A percentile compares a stretch with the other conserved stretches of the same genome.
These are phyloP conservation scores for Globomyces pollinis-pini DNA, from an alignment of 192 early-diverging fungal genomes.

Conservation along the genomic window DNA sequence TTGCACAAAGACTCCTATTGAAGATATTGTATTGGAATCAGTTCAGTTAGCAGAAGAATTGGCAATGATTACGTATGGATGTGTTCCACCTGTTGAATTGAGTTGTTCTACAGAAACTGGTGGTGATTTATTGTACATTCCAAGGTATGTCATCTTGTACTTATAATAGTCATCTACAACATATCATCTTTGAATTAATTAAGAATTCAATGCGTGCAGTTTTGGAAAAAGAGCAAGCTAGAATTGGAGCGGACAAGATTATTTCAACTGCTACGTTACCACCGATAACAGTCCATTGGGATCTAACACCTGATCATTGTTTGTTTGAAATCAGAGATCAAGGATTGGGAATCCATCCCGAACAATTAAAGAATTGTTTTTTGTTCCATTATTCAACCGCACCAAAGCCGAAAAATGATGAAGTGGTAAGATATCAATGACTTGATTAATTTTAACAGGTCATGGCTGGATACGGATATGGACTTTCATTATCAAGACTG, in stretches of 20 bases:
- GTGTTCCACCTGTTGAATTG: background rate
- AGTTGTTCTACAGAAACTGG: background rate
- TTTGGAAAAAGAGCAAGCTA: background rate
- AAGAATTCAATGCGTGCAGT: slow-evolving; percentile 9
- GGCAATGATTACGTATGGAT: background rate
- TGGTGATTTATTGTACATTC: background rate
- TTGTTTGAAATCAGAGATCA: slow-evolving; percentile 1
- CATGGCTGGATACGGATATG: slow-evolving; percentile 11
- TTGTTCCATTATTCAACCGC: slow-evolving; percentile 5
- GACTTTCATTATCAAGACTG: background rate
- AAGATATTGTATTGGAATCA: background rate
- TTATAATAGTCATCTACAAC: slow-evolving; percentile 1
- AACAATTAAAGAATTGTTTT: background rate
- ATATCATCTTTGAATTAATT: slow-evolving; percentile 3
- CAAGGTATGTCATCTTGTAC: background rate
- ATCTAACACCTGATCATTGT: background rate
- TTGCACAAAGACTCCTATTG: background rate
- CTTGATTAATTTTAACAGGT: no score
- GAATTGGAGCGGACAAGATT: background rate
- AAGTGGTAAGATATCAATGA: background rate
- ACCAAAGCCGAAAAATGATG: background rate
- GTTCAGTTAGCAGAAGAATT: background rate
- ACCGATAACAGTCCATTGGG: slow-evolving; percentile 1
- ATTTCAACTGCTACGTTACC: background rate
- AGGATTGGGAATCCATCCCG: background rate